phyloP scores from a whole-genome alignment of 2,329 filamentous ascomycete genomes.

The Fusarium devonianum region DNA sequence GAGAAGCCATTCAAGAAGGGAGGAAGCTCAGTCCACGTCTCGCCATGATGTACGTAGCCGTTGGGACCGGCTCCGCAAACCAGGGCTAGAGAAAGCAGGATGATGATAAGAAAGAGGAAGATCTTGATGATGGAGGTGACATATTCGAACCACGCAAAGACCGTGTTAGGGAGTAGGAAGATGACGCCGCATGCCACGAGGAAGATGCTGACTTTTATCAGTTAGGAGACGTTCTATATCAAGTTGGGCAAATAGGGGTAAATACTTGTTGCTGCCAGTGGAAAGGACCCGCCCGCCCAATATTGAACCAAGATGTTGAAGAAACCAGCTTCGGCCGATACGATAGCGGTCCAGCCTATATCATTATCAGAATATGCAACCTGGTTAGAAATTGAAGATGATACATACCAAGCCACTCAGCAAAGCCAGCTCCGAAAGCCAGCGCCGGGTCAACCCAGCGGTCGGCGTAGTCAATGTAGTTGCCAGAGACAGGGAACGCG shows the following conservation, averaged over 20 bases:
- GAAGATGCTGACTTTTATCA: constrained; percentile 11
- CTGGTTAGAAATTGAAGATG: too few relatives aligned
- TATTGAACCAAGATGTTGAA: constrained; percentile 20
- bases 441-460: constrained; percentile 32
- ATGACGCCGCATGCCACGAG: constrained; percentile 20
- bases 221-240: too few relatives aligned
- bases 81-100: constrained; percentile 20
- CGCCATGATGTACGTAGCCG: constrained; percentile 9
- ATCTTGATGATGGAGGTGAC: constrained; percentile 30
- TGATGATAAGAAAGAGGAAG: constrained; percentile 24
- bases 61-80: constrained; percentile 20
- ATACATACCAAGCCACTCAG: constrained; percentile 34
- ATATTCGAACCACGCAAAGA: constrained; percentile 32
- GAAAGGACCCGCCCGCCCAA: constrained; percentile 21
- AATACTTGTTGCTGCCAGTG: constrained; percentile 12
- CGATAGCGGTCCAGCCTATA: constrained; percentile 28
- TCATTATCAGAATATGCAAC: not conserved
- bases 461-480: constrained; percentile 32
- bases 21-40: constrained; percentile 13
- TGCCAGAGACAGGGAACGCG: constrained; percentile 28
- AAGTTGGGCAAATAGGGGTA: too few relatives aligned
- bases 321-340: constrained; percentile 27
- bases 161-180: constrained; percentile 23
- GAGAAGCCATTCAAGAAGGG: constrained; percentile 28
- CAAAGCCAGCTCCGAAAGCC: constrained; percentile 34